These are phyloP conservation scores for Datura wrightii DNA, from an alignment of 257 asterid species.

Conservation along the genomic window DNA sequence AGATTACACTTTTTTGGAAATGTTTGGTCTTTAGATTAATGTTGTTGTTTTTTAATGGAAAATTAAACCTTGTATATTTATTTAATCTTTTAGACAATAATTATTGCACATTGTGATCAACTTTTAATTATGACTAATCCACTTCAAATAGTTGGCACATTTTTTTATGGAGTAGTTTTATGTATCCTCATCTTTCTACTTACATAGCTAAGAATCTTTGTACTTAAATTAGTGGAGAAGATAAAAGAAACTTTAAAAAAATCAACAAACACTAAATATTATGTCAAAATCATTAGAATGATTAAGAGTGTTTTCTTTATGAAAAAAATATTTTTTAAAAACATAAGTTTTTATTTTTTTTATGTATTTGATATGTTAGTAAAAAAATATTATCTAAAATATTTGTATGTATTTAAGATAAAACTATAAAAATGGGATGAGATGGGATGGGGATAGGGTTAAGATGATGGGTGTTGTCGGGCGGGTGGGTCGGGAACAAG, in stretches of 20 bases:
- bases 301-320: too few species aligned
- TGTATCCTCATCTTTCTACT: neutral
- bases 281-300: too few species aligned
- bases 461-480: too few species aligned
- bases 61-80: neutral
- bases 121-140: neutral
- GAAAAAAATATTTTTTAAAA: too few species aligned
- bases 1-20: neutral
- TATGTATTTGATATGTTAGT: too few species aligned
- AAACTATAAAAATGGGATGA: too few species aligned
- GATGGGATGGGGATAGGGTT: too few species aligned
- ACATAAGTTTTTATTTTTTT: too few species aligned
- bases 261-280: neutral
- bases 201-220: neutral
- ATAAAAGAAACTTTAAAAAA: too few species aligned
- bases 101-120: neutral
- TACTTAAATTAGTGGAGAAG: slow-evolving; percentile 14
- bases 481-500: too few species aligned
- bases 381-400: too few species aligned
- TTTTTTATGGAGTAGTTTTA: neutral
- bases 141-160: neutral
- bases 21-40: neutral
- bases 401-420: too few species aligned
- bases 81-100: neutral
- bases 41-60: neutral